Conservation (phyloP, 768 basidiomycete species). For the Clitopilus hobsonii region DNA sequence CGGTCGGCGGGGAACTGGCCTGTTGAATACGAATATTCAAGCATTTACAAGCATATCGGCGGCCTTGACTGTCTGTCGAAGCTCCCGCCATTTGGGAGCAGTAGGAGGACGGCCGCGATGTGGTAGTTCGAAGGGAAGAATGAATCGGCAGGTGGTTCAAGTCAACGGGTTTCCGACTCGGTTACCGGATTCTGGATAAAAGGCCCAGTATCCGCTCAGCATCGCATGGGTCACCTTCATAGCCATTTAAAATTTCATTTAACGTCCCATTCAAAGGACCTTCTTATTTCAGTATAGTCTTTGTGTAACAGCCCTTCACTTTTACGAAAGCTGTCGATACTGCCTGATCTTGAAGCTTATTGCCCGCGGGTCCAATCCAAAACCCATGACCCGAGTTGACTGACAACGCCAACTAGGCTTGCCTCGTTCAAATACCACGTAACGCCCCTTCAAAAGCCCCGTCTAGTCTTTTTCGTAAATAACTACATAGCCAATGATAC, state of each 20-base stretch:
- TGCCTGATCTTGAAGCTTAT: too few relatives aligned
- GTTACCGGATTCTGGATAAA: constrained; percentile 21
- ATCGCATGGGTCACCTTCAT: constrained; percentile 3
- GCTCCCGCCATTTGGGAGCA: constrained; percentile 25
- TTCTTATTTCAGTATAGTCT: constrained; percentile 3
- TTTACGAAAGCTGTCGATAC: too few relatives aligned
- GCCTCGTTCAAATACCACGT: constrained; percentile 2
- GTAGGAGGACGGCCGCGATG: constrained; percentile 9
- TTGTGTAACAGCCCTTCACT: constrained; percentile 11
- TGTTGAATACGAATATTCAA: constrained; percentile 62
- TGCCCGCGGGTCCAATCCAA: constrained; percentile 10
- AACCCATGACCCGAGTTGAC: constrained; percentile 12
- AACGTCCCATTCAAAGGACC: background rate
- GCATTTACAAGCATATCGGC: constrained; percentile 57
- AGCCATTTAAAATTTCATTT: background rate
- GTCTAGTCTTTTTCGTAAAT: constrained; percentile 15
- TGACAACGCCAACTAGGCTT: background rate
- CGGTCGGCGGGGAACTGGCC: constrained; percentile 24
- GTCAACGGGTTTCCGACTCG: constrained; percentile 29
- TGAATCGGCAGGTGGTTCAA: constrained; percentile 14
- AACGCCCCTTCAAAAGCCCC: constrained; percentile 6
- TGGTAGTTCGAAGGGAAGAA: constrained; percentile 16
- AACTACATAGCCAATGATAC: constrained; percentile 6
- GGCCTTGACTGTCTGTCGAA: constrained; percentile 13
- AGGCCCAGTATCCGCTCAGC: background rate